phyloP scores from a whole-genome alignment of 176 grass and related monocot species.

The Poa annua region DNA sequence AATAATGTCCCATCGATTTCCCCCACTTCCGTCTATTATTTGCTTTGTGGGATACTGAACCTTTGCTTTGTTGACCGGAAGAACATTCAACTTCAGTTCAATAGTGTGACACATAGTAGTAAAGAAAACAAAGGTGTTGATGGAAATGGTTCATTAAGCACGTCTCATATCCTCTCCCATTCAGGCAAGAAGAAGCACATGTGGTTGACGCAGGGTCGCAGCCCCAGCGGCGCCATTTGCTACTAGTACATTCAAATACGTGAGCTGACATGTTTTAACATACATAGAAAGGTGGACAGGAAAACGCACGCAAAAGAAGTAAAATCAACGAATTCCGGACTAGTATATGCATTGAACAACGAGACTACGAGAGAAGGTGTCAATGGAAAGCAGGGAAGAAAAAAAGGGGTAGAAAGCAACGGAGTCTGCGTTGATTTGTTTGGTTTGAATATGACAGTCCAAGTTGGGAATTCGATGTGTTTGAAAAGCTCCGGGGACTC shows the following conservation, averaged over 20 bases:
- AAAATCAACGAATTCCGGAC: background rate
- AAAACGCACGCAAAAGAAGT: background rate
- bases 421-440: conserved; percentile 24
- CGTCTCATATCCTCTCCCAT: background rate
- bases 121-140: background rate
- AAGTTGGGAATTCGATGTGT: conserved; percentile 45
- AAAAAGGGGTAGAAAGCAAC: background rate
- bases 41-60: too few relatives aligned
- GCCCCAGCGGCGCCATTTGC: too few relatives aligned
- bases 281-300: too few relatives aligned
- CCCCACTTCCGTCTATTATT: too few relatives aligned
- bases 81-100: background rate
- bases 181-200: background rate
- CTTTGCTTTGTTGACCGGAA: background rate
- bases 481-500: conserved; percentile 20
- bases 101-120: background rate
- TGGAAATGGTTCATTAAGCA: background rate
- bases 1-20: background rate
- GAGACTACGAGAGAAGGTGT: too few relatives aligned
- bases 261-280: too few relatives aligned
- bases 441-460: conserved; percentile 32
- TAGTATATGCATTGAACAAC: too few relatives aligned
- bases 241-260: too few relatives aligned
- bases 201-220: too few relatives aligned
- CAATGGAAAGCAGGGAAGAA: background rate